Base-by-base conservation (phyloP, 73 alveolate species). In the Paramecium octaurelia region DNA sequence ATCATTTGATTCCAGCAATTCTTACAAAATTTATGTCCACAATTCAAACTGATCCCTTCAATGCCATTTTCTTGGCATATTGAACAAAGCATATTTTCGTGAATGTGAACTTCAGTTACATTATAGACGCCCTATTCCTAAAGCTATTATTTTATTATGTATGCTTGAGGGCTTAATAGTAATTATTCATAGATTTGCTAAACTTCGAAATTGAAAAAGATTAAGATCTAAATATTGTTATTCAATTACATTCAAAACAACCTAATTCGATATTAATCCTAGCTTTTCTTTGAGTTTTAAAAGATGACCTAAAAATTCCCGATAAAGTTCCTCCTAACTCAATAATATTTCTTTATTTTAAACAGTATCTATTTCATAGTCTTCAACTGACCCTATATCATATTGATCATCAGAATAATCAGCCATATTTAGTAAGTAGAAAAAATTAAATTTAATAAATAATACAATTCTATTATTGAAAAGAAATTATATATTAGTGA, bases 1-100 rank as follows among this genome's bases (percentile, higher is more conserved):
- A 64, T 64, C 84, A 64, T 64, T 64, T 64, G 14, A 31, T 64
- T 64, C 84, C 84, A 64, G n/a, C 84, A 64, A n/a, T 12, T 12
- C 9, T 64, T 2, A 24, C 84, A 64, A 64, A 64, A 64, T 64
- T 31, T 64, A 64, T 64, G 84, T 3, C n/a, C 2, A 0, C 84
- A 64, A 6, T 64, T 12, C 7, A 64, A 27, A 64, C 46, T 31
- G 12, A 64, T 27, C 31, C 84, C 84, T 64, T 64, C 11, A 6
- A 24, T 10, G 10, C 9, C 31, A 27, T 64, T 34, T 8, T 34
- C 14, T 34, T 4, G 23, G 10, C 84, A 64, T 31, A 64, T 64
- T 27, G 42, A 24, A 14, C 84, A 64, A 31, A 14, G 2, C 3
- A 31, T 27, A 7, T 31, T 64, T 27, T 64, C 0, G 3, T 31